Evolutionary conservation across 2,329 filamentous ascomycete species (phyloP), one percentile per base, ranked within the genome.

Genomic region (Clarireedia homoeocarpa): DNA sequence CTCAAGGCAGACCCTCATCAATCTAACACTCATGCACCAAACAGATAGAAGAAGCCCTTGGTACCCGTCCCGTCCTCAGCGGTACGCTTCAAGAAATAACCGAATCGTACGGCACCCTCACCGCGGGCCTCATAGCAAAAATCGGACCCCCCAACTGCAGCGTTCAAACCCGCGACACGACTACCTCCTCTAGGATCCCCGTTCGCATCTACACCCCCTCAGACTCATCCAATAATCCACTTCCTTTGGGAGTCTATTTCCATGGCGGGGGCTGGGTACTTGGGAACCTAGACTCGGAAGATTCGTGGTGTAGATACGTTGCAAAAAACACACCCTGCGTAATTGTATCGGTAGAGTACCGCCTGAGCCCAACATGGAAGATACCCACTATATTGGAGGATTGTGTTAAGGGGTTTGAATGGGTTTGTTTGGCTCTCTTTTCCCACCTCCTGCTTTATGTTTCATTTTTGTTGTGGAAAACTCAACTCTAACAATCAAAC

Each of bases 261-360:
- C 80, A 83, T 61, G 80, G 80, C 4, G 80, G 80, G 1, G 80
- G 80, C 4, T 83, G 79, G 78, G 79, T 82, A 2, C 62, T 82
- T 30, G 80, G 89, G 66, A 44, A 79, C 79, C 67, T 91, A 84
- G 61, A 89, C 70, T 56, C 78, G 0, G 80, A 83, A 68, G 82
- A 83, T 60, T 72, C 74, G 4, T 75, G 82, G 3, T 78, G 77
- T 51, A 75, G 77, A n/a, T 75, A 81, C 61, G 65, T 83, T 10
- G 81, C 77, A 59, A 71, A 71, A 20, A 70, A 77, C 10, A 74
- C 72, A 0, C 73, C 72, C 7, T 77, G 74, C 55, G 77, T 82
- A 0, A 78, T 82, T 1, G 71, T 82, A n/a, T 74, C 75, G 0
- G 75, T 78, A 0, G 78, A 82, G 60, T 82, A 82, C 61, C 71